Evolutionary conservation across 805 yeast genomes (phyloP).

Genomic region (Wickerhamiella shivajii): DNA sequence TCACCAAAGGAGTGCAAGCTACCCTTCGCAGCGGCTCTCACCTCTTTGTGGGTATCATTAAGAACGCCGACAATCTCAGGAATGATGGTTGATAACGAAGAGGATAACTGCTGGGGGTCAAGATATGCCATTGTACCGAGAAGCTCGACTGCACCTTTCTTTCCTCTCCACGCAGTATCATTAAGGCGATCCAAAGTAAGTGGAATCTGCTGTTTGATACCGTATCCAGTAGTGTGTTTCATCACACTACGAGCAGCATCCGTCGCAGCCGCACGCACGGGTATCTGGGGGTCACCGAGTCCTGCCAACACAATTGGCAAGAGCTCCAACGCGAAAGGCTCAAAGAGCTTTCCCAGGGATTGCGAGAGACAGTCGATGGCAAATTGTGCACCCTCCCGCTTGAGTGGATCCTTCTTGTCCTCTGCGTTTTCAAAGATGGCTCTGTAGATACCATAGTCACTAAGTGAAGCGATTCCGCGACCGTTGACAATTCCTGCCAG

Average conservation of each 20-base stretch:
- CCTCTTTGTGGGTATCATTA: slow-evolving; percentile 93
- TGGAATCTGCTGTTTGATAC: slow-evolving; percentile 84
- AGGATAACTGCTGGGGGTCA: slow-evolving; percentile 85
- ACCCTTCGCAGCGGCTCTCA: slow-evolving; percentile 84
- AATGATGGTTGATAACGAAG: slow-evolving; percentile 76
- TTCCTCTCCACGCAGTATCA: slow-evolving; percentile 88
- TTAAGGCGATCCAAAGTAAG: slow-evolving; percentile 74
- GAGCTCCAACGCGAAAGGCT: slow-evolving; percentile 85
- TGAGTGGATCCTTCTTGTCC: slow-evolving; percentile 57
- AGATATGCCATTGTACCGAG: slow-evolving; percentile 96
- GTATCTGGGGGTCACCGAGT: slow-evolving; percentile 72
- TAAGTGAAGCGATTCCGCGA: slow-evolving; percentile 62
- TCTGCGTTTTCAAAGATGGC: slow-evolving; percentile 70
- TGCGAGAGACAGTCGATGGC: slow-evolving; percentile 75
- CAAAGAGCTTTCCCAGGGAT: slow-evolving; percentile 63
- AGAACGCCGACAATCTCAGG: slow-evolving; percentile 94
- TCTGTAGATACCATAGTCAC: slow-evolving; percentile 64
- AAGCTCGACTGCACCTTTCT: slow-evolving; percentile 90
- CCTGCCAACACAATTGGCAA: slow-evolving; percentile 67
- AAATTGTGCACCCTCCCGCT: slow-evolving; percentile 78
- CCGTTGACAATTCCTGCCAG: slow-evolving; percentile 89
- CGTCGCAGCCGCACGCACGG: slow-evolving; percentile 81
- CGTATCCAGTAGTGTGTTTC: slow-evolving; percentile 83
- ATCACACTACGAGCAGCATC: slow-evolving; percentile 76
- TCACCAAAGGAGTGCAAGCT: slow-evolving; percentile 87